phyloP scores from a whole-genome alignment of 306 rosid species.

The Cicer arietinum region DNA sequence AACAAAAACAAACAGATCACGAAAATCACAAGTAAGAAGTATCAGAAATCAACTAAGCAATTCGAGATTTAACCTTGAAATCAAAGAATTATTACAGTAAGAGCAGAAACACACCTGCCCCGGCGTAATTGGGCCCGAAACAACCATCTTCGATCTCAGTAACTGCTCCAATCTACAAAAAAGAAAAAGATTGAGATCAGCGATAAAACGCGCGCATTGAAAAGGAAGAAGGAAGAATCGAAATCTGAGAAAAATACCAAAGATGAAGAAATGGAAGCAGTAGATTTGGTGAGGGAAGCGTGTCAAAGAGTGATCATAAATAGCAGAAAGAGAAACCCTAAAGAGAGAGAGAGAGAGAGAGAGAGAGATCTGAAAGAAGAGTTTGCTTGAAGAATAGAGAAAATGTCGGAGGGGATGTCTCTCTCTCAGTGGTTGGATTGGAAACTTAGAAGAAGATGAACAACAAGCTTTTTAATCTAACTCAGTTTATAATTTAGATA shows the following conservation, averaged over 20 bases:
- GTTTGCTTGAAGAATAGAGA: conserved; percentile 82
- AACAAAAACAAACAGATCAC: conserved; percentile 43
- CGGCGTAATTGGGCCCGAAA: conserved; percentile 69
- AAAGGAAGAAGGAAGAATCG: conserved; percentile 32
- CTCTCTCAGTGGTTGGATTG: conserved; percentile 52
- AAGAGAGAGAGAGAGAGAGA: conserved; percentile 15
- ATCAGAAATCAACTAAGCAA: conserved; percentile 19
- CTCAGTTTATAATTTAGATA: conserved; percentile 6
- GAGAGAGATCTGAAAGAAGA: conserved; percentile 53
- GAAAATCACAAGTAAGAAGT: conserved; percentile 7
- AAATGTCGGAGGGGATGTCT: conserved; percentile 84
- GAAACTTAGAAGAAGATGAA: conserved; percentile 7
- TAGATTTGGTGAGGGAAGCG: conserved; percentile 39
- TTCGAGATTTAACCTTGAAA: background rate
- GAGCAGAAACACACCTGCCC: conserved; percentile 67
- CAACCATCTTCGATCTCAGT: conserved; percentile 67
- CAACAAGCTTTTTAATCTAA: background rate
- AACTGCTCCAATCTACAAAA: conserved; percentile 55
- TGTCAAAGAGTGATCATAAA: conserved; percentile 54
- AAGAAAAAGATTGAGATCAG: background rate
- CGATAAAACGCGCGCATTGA: conserved; percentile 1
- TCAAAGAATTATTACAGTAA: background rate
- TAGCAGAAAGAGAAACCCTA: conserved; percentile 56
- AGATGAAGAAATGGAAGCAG: conserved; percentile 50
- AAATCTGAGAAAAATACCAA: conserved; percentile 38